Conservation (phyloP, 768 basidiomycete genomes). For the Sistotremastrum niveocremeum region DNA sequence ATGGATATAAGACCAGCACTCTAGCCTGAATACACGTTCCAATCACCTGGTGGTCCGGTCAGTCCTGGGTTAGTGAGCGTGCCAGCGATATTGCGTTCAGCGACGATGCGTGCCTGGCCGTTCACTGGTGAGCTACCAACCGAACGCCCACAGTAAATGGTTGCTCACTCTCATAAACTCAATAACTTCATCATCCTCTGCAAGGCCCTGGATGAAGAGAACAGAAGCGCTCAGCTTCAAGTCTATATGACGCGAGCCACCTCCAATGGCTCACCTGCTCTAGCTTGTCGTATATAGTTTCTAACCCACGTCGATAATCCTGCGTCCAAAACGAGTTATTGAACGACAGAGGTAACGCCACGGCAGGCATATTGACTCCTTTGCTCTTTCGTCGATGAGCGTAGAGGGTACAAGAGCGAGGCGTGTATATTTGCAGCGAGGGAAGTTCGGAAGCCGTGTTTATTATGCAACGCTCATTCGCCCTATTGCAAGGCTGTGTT, state of each 20-base stretch:
- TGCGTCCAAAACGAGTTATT: constrained; percentile 92
- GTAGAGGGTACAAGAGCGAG: background rate
- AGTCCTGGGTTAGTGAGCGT: constrained; percentile 38
- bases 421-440: too few relatives aligned
- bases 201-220: constrained; percentile 40
- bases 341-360: constrained; percentile 81
- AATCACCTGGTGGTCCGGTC: constrained; percentile 36
- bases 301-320: constrained; percentile 74
- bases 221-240: background rate
- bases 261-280: constrained; percentile 43
- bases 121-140: constrained; percentile 3
- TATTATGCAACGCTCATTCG: too few relatives aligned
- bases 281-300: constrained; percentile 62
- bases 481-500: too few relatives aligned
- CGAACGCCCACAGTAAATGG: background rate
- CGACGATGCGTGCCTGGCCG: constrained; percentile 53
- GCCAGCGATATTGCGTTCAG: constrained; percentile 52
- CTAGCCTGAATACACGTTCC: background rate
- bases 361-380: constrained; percentile 51
- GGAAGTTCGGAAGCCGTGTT: too few relatives aligned
- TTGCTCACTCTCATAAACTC: constrained; percentile 64
- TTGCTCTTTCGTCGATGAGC: background rate
- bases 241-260: background rate
- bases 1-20: constrained; percentile 1
- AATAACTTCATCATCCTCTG: constrained; percentile 74